Evolutionary conservation across 345 rosid species (phyloP).

Genomic region (Salix koriyanagi): DNA sequence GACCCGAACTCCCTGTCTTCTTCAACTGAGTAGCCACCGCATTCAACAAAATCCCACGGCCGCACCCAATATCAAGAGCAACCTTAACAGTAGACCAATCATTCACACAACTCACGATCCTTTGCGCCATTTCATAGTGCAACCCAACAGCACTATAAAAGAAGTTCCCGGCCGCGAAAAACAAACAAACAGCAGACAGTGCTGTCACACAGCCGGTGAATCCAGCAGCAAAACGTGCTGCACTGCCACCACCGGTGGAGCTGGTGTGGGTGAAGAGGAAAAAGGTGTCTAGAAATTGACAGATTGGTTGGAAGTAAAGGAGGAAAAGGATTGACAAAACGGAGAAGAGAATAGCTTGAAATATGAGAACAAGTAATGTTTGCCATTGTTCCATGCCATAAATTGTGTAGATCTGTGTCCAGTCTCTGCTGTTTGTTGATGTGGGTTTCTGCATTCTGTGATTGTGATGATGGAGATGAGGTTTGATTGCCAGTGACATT

Average conservation of each 20-base stretch:
- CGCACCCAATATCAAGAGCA: conserved; percentile 92
- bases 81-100: conserved; percentile 90
- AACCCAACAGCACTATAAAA: conserved; percentile 78
- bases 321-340: conserved; percentile 57
- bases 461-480: conserved; percentile 10
- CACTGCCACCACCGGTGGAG: conserved; percentile 21
- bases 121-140: conserved; percentile 81
- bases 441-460: conserved; percentile 17
- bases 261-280: conserved; percentile 25
- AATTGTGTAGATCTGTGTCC: conserved; percentile 90
- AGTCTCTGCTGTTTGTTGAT: conserved; percentile 42
- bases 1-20: conserved; percentile 90
- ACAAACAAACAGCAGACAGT: conserved; percentile 64
- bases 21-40: conserved; percentile 93
- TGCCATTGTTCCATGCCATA: conserved; percentile 95
- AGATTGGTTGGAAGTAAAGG: conserved; percentile 60
- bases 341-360: conserved; percentile 71
- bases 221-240: conserved; percentile 72
- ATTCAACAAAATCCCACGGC: conserved; percentile 83
- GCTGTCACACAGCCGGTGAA: conserved; percentile 69
- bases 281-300: conserved; percentile 40
- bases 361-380: conserved; percentile 56
- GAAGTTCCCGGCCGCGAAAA: conserved; percentile 76
- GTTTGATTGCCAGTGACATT: conserved; percentile 21
- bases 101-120: conserved; percentile 69